phyloP scores from a whole-genome alignment of 2,329 filamentous ascomycete species.

The Colletotrichum theobromicola region DNA sequence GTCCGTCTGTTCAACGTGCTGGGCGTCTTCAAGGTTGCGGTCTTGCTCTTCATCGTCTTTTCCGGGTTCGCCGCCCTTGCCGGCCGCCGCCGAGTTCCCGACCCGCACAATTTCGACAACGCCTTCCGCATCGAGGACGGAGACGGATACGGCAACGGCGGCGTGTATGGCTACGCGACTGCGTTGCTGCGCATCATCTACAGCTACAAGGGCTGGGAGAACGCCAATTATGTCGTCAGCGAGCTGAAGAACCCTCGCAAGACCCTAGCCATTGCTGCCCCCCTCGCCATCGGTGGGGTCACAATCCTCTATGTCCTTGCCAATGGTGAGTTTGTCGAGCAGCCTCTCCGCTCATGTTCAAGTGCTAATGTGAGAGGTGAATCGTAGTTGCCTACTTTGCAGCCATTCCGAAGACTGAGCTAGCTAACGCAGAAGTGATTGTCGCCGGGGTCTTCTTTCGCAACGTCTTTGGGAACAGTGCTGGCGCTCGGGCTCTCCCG shows the following conservation, averaged over 20 bases:
- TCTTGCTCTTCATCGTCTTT: constrained; percentile 66
- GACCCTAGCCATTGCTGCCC: constrained; percentile 61
- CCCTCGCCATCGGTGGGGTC: constrained; percentile 61
- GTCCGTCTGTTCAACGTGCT: constrained; percentile 64
- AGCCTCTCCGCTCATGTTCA: background rate
- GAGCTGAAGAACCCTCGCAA: constrained; percentile 61
- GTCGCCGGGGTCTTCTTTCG: constrained; percentile 67
- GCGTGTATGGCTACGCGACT: constrained; percentile 59
- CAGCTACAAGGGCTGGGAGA: constrained; percentile 69
- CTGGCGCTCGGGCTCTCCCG: constrained; percentile 52
- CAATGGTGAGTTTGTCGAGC: background rate
- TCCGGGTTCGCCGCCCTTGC: constrained; percentile 63
- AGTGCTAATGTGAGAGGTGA: background rate
- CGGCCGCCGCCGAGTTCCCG: constrained; percentile 49
- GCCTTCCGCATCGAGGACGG: constrained; percentile 53
- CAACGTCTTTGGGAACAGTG: constrained; percentile 64
- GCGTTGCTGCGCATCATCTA: constrained; percentile 65
- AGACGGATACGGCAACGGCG: constrained; percentile 51
- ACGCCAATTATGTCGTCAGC: constrained; percentile 65
- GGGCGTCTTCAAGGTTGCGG: constrained; percentile 64
- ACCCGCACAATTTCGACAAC: constrained; percentile 63
- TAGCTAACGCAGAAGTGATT: constrained; percentile 63
- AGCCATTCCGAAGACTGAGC: constrained; percentile 62
- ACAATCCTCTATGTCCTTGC: constrained; percentile 66
- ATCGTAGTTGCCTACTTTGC: constrained; percentile 63